Conservation (phyloP, 1,284 basidiomycete species). For the Sporisorium reilianum region DNA sequence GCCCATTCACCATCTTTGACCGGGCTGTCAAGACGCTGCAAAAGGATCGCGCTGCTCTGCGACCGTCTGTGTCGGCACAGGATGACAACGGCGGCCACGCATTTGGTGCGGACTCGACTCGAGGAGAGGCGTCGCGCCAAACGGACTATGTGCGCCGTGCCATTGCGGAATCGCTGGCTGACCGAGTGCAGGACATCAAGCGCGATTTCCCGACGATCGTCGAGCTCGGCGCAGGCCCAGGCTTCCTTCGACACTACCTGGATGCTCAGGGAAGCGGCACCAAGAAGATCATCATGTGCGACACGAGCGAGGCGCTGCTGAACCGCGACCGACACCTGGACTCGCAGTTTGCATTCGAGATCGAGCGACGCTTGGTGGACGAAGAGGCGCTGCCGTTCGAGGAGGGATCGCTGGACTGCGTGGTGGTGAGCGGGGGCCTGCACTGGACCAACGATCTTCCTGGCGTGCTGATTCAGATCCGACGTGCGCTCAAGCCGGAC, state of each 20-base stretch:
- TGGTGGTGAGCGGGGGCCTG: conserved; percentile 88
- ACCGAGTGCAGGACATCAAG: conserved; percentile 89
- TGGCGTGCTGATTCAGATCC: conserved; percentile 89
- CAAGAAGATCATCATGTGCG: conserved; percentile 85
- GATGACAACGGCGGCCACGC: conserved; percentile 17
- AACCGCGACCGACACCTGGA: conserved; percentile 59
- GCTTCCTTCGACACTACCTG: conserved; percentile 87
- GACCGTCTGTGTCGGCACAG: conserved; percentile 72
- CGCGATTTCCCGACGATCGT: conserved; percentile 82
- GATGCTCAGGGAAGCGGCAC: conserved; percentile 76
- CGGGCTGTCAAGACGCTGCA: conserved; percentile 84
- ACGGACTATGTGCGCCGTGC: conserved; percentile 95
- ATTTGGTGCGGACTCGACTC: conserved; percentile 42
- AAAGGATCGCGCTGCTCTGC: conserved; percentile 79
- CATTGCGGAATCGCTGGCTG: conserved; percentile 88
- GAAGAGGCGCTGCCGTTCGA: conserved; percentile 72
- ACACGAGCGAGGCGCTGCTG: conserved; percentile 75
- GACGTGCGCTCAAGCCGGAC: conserved; percentile 86
- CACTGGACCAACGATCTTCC: conserved; percentile 99
- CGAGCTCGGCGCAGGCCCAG: conserved; percentile 93
- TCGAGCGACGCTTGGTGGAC: conserved; percentile 63
- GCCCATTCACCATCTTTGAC: conserved; percentile 78
- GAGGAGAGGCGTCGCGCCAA: conserved; percentile 74
- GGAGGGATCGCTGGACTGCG: conserved; percentile 85
- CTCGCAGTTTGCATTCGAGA: conserved; percentile 50